phyloP scores from a whole-genome alignment of 1,284 basidiomycete species.

The Rhodotorula sp. region DNA sequence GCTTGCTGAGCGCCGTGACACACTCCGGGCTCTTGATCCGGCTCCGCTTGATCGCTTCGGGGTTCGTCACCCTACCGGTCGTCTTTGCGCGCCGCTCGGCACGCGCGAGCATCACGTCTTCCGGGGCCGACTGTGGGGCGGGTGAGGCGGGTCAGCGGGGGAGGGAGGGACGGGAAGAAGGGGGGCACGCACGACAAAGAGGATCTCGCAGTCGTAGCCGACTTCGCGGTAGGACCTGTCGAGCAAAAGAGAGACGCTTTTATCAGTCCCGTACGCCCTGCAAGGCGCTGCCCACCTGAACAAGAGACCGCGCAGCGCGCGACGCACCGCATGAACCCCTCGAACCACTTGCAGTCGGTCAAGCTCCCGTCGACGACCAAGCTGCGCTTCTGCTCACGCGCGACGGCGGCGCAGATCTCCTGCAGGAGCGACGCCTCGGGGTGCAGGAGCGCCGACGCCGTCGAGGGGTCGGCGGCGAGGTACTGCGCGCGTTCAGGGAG shows the following conservation, averaged over 20 bases:
- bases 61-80: conserved; percentile 41
- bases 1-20: conserved; percentile 37
- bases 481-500: conserved; percentile 45
- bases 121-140: conserved; percentile 35
- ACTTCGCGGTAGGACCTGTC: conserved; percentile 28
- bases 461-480: conserved; percentile 28
- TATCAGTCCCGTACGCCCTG: no score
- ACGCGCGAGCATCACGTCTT: conserved; percentile 40
- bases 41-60: conserved; percentile 38
- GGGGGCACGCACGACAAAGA: conserved; percentile 45
- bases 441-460: conserved; percentile 39
- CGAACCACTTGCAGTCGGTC: conserved; percentile 44
- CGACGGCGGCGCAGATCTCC: conserved; percentile 42
- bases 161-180: neutral
- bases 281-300: no score
- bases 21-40: conserved; percentile 39
- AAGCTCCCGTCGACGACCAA: conserved; percentile 45
- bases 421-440: conserved; percentile 44
- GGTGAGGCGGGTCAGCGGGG: neutral
- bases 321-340: conserved; percentile 36
- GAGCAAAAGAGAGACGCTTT: no score
- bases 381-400: conserved; percentile 30
- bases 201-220: conserved; percentile 43
- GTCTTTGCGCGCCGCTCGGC: conserved; percentile 40
- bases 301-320: no score